phyloP scores from a whole-genome alignment of 768 basidiomycete genomes.

The Tulasnella sp. region DNA sequence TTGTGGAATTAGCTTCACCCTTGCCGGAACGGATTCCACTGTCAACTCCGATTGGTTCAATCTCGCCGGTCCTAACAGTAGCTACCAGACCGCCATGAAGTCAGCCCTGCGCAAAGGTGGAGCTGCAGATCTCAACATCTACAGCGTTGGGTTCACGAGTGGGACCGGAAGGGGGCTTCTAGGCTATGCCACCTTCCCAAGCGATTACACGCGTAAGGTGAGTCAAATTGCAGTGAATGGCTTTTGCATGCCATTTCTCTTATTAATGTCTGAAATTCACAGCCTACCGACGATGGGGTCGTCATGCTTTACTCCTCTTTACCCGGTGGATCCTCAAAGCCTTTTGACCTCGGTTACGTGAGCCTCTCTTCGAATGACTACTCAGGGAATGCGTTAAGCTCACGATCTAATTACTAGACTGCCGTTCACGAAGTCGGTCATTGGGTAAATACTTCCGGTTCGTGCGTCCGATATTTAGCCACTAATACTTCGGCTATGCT shows the following conservation, averaged over 20 bases:
- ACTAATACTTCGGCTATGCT: not conserved
- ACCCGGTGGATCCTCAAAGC: constrained; percentile 41
- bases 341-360: constrained; percentile 29
- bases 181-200: constrained; percentile 49
- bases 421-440: constrained; percentile 49
- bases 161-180: constrained; percentile 43
- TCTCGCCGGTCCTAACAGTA: constrained; percentile 40
- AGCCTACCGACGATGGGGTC: constrained; percentile 47
- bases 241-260: no score
- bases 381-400: not conserved
- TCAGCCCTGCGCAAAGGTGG: constrained; percentile 45
- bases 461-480: not conserved
- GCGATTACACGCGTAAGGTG: constrained; percentile 24
- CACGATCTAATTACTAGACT: constrained; percentile 39
- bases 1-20: constrained; percentile 37
- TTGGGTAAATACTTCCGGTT: constrained; percentile 40
- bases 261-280: not conserved
- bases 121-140: constrained; percentile 46
- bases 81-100: constrained; percentile 47
- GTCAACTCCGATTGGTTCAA: constrained; percentile 41
- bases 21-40: constrained; percentile 37
- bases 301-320: constrained; percentile 45
- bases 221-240: not conserved
- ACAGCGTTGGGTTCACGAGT: constrained; percentile 41
- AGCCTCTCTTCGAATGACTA: not conserved